Base-by-base conservation (phyloP, 140 eudicot genomes). In the Cichorium intybus region DNA sequence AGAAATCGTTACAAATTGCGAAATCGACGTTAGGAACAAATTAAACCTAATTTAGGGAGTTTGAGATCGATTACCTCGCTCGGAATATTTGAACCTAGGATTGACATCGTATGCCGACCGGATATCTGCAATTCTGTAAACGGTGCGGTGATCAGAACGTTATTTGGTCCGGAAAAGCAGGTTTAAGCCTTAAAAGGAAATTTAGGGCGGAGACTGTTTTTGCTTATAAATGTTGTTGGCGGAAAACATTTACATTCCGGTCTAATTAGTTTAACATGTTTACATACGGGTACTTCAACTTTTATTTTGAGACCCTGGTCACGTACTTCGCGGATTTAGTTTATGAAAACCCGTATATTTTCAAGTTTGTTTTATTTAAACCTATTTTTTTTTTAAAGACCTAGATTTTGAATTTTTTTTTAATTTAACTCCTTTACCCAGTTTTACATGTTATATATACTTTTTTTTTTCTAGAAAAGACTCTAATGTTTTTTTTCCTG, bases 71-170 rank as follows among this genome's bases (percentile, higher is more conserved):
- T 51, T 75, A 89, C 97, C 84, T 89, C 91, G 71, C 64, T 70
- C 16, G 86, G 69, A 63, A 79, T 58, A 63, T 34, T 71, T 5
- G 95, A 68, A 61, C 95, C 97, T 43, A 83, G 70, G 49, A 85
- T 46, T 58, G 85, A 82, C 96, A 88, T 88, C 26, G 55, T 12
- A 28, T 35, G 33, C 8, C 22, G 28, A 48, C 22, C 3, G 50
- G n/a, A 21, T 29, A 31, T 64, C 70, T 57, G 66, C 58, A 56
- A 62, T 48, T 57, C 28, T 53, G 47, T 22, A 24, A 29, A 22
- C 16, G 69, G 49, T 49, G 23, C 10, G 16, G 26, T 45, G 48
- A 60, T 45, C 47, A 56, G 24, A 43, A 46, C 1, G 17, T 33
- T 22, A 12, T 26, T 31, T 17, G 50, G 48, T 46, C 5, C 28